phyloP scores from a whole-genome alignment of 768 basidiomycete species.

The Gautieria morchelliformis region DNA sequence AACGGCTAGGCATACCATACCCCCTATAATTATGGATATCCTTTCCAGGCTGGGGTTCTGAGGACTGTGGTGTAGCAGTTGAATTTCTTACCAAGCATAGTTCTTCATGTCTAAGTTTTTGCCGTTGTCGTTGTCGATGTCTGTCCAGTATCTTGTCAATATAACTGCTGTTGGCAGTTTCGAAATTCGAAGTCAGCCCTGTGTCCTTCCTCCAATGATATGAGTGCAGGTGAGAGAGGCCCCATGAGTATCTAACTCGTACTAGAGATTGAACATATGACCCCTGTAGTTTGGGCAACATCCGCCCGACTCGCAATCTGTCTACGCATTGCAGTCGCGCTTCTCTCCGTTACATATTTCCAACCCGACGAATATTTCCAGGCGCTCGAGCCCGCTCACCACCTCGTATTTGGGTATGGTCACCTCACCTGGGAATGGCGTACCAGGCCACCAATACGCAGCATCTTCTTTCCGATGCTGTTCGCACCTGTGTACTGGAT shows the following conservation, averaged over 20 bases:
- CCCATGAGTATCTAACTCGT: too few relatives aligned
- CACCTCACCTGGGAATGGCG: constrained; percentile 96
- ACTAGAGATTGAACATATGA: neutral
- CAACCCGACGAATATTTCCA: constrained; percentile 98
- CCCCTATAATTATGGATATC: neutral
- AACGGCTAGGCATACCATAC: neutral
- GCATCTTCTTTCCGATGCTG: constrained; percentile 70
- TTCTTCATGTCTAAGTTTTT: neutral
- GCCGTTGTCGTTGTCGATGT: too few relatives aligned
- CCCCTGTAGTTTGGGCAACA: neutral
- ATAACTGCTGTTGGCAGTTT: too few relatives aligned
- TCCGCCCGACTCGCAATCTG: constrained; percentile 16
- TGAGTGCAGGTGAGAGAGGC: too few relatives aligned
- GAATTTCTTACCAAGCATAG: neutral
- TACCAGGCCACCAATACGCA: constrained; percentile 57
- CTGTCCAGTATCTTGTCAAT: too few relatives aligned
- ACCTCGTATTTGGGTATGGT: constrained; percentile 83
- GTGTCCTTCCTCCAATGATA: too few relatives aligned
- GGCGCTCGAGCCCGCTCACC: constrained; percentile 86
- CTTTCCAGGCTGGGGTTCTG: neutral
- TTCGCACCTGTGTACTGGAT: constrained; percentile 74
- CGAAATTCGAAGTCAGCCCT: too few relatives aligned
- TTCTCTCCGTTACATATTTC: constrained; percentile 77
- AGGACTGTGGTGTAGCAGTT: neutral
- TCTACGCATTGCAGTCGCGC: constrained; percentile 50